Evolutionary conservation across 257 asterid species (phyloP).

Genomic region (Solanum paucissectum): DNA sequence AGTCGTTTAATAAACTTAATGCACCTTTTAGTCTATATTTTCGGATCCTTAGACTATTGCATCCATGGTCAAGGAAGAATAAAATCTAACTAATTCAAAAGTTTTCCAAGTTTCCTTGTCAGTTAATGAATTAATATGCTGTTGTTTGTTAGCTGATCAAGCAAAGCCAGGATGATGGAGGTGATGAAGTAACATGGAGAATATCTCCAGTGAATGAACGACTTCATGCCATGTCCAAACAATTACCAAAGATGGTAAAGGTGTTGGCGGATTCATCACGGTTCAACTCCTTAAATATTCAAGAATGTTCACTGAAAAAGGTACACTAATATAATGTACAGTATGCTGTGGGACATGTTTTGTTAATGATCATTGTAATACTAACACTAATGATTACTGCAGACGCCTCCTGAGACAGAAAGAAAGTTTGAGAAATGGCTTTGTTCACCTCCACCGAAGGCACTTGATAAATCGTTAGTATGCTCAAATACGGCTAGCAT

Average conservation of each 20-base stretch:
- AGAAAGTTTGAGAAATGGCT: slow-evolving; percentile 68
- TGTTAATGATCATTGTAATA: background rate
- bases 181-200: slow-evolving; percentile 87
- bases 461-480: slow-evolving; percentile 34
- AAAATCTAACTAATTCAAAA: background rate
- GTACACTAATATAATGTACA: slow-evolving; percentile 15
- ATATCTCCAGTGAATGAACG: slow-evolving; percentile 88
- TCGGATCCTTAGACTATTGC: background rate
- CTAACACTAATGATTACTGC: slow-evolving; percentile 16
- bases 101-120: background rate
- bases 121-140: slow-evolving; percentile 4
- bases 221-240: slow-evolving; percentile 68
- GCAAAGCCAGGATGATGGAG: slow-evolving; percentile 88
- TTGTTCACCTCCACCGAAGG: slow-evolving; percentile 55
- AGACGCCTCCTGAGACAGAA: slow-evolving; percentile 41
- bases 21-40: background rate
- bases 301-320: slow-evolving; percentile 57
- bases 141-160: slow-evolving; percentile 51
- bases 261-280: slow-evolving; percentile 74
- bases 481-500: slow-evolving; percentile 28
- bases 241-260: slow-evolving; percentile 47
- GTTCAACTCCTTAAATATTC: slow-evolving; percentile 59
- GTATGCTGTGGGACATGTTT: background rate
- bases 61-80: background rate
- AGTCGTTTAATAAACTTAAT: background rate